Evolutionary conservation across 176 grass and related monocot genomes (phyloP).

Genomic region (Rhipidocladum racemiflorum): DNA sequence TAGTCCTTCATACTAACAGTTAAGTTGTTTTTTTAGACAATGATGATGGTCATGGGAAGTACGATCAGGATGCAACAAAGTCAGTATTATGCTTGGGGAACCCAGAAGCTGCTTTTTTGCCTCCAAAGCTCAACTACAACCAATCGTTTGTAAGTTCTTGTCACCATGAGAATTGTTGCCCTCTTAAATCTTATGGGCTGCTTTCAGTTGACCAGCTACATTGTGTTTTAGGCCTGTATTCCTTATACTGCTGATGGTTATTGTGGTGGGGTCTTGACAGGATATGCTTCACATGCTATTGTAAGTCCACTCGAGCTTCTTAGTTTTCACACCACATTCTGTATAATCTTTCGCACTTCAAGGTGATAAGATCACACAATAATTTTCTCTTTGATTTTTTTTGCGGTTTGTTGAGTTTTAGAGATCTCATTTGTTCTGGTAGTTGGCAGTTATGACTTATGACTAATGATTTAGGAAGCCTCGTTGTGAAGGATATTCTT

Average conservation of each 20-base stretch:
- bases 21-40: constrained; percentile 35
- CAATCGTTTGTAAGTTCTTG: constrained; percentile 62
- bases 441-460: neutral
- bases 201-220: constrained; percentile 17
- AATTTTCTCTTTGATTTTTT: neutral
- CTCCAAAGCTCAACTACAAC: constrained; percentile 38
- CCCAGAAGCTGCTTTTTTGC: constrained; percentile 36
- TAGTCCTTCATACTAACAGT: constrained; percentile 11
- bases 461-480: neutral
- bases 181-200: constrained; percentile 14
- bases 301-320: constrained; percentile 37
- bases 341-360: neutral
- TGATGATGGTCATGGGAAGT: constrained; percentile 40
- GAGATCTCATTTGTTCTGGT: neutral
- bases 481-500: neutral
- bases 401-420: neutral
- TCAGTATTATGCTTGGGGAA: constrained; percentile 39
- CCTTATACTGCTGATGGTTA: constrained; percentile 49
- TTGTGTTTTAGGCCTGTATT: constrained; percentile 47
- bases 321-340: constrained; percentile 14
- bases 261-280: constrained; percentile 54
- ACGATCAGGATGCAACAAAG: constrained; percentile 12
- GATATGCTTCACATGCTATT: constrained; percentile 40
- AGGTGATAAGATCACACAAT: neutral
- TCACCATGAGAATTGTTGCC: neutral